phyloP scores from a whole-genome alignment of 345 rosid species.

The Carallia pectinifolia region DNA sequence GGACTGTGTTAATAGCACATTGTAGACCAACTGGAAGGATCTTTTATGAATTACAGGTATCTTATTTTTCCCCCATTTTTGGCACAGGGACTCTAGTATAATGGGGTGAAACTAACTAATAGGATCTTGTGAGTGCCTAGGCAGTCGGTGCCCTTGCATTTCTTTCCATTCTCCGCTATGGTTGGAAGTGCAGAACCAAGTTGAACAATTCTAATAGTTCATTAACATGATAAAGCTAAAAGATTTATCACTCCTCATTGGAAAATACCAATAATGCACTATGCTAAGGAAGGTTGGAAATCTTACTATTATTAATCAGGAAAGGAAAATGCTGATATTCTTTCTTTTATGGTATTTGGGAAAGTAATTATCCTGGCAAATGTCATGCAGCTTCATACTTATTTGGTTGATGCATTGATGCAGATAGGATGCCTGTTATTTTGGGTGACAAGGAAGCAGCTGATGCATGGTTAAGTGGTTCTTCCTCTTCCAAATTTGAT shows the following conservation, averaged over 20 bases:
- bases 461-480: constrained; percentile 66
- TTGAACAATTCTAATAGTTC: not conserved
- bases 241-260: too few species aligned
- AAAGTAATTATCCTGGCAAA: not conserved
- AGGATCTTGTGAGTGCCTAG: too few species aligned
- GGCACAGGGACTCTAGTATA: too few species aligned
- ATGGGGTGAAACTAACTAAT: too few species aligned
- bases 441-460: constrained; percentile 63
- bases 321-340: not conserved
- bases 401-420: constrained; percentile 2
- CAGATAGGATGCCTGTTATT: constrained; percentile 94
- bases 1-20: too few species aligned
- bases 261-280: too few species aligned
- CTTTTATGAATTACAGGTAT: too few species aligned
- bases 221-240: too few species aligned
- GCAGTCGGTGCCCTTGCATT: too few species aligned
- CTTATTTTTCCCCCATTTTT: too few species aligned
- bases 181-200: not conserved
- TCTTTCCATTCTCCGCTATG: not conserved
- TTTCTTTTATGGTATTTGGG: not conserved
- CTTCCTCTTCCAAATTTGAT: constrained; percentile 44
- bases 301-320: not conserved
- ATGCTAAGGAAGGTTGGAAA: too few species aligned
- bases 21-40: too few species aligned
- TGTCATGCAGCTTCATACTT: not conserved